phyloP scores from a whole-genome alignment of 768 basidiomycete genomes.

The Russula griseocarnosa region DNA sequence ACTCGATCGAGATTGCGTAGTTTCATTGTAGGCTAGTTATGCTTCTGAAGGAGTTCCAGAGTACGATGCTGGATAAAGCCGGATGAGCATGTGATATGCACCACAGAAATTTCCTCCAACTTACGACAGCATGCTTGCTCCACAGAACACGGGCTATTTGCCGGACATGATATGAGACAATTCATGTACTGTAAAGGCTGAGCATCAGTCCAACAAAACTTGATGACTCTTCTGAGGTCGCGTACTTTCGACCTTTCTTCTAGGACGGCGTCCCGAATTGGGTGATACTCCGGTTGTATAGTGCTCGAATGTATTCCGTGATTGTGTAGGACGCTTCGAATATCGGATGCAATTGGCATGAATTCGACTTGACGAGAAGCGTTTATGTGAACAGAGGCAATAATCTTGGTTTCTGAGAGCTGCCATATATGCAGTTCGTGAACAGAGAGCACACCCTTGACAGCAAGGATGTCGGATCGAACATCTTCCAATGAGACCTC shows the following conservation, averaged over 20 bases:
- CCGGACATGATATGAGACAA: slow-evolving; percentile 70
- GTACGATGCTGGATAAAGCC: slow-evolving; percentile 15
- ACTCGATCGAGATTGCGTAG: background rate
- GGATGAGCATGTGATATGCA: background rate
- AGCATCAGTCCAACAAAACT: slow-evolving; percentile 10
- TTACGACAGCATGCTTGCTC: slow-evolving; percentile 80
- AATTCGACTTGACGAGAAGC: slow-evolving; percentile 80
- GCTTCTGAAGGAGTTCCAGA: slow-evolving; percentile 12
- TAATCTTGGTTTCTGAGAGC: slow-evolving; percentile 88
- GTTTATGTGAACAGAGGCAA: slow-evolving; percentile 94
- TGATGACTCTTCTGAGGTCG: background rate
- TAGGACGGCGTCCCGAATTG: slow-evolving; percentile 38
- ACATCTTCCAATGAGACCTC: slow-evolving; percentile 89
- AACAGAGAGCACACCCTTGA: slow-evolving; percentile 81
- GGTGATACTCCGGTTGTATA: slow-evolving; percentile 83
- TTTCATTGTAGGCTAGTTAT: background rate
- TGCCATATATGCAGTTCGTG: slow-evolving; percentile 99
- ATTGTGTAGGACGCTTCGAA: slow-evolving; percentile 78
- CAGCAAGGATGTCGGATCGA: slow-evolving; percentile 69
- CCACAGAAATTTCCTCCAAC: slow-evolving; percentile 33
- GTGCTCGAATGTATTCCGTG: slow-evolving; percentile 94
- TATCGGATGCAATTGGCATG: slow-evolving; percentile 82
- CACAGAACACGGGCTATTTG: slow-evolving; percentile 63
- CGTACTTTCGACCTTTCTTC: slow-evolving; percentile 50
- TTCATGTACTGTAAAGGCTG: slow-evolving; percentile 52